Percentiles rank a stretch among this genome's conserved stretches.
phyloP scores from a whole-genome alignment of 345 rosid genomes.

The sweet orange (Citrus sinensis) region DVS_A1.0 CM039169.1:22301001-22301500 shows the following conservation, averaged over 20 bases:
- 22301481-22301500: background rate
- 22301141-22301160: slow-evolving; percentile 7
- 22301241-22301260: background rate
- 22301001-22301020: slow-evolving; percentile 78
- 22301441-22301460: background rate
- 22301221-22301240: background rate
- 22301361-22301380: background rate
- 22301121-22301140: background rate
- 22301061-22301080: slow-evolving; percentile 91
- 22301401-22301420: background rate
- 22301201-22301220: no score
- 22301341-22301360: background rate
- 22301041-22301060: slow-evolving; percentile 81
- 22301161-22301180: background rate
- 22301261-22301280: background rate
- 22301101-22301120: slow-evolving; percentile 76
- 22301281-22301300: background rate
- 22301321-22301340: background rate
- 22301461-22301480: background rate
- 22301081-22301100: slow-evolving; percentile 50
- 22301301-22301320: background rate
- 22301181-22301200: no score
- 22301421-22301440: background rate
- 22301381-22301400: background rate
- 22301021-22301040: slow-evolving; percentile 66